Base-by-base conservation (phyloP, 306 rosid species). In the Medicago lupulina region DNA sequence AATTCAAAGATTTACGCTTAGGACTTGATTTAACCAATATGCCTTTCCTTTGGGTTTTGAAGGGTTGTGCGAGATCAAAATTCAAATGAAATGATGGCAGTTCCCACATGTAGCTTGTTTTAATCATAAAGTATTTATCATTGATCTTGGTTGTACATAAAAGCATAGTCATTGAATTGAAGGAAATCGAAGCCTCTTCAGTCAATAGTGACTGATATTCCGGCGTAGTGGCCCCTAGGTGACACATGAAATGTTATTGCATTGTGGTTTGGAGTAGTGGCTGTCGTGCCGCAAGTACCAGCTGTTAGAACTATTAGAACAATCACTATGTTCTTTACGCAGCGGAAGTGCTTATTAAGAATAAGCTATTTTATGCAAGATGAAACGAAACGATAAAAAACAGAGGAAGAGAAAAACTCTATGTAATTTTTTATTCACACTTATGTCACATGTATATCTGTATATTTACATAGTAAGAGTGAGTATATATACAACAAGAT, bases 1-100 rank as follows among this genome's bases (percentile, higher is more conserved):
- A 81, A 41, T 81, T 85, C 51, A 53, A 21, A 28, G 81, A 83
- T 51, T n/a, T n/a, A n/a, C n/a, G n/a, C n/a, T n/a, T n/a, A n/a
- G n/a, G n/a, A n/a, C n/a, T n/a, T n/a, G n/a, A n/a, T n/a, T 81
- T 83, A 8, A 65, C 69, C 2, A 65, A 75, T 15, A 67, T 71
- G 6, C 84, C 82, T 4, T 84, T 84, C 50, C 83, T 80, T 40
- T 40, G 44, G 9, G 41, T 38, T 38, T 7, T 8, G 7, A 39
- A 39, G 43, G 10, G 1, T 9, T 9, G 12, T 43, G 12, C 10
- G 4, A 9, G 4, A 2, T 9, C 12, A 9, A 43, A 0, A 9
- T 9, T 43, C 12, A 43, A 43, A 43, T 10, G 12, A 9, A 41
- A 43, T 44, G 49, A 44, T 44, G 15, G 70, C n/a, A 43, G 44